These are phyloP conservation scores for Linderina pennispora DNA, from an alignment of 192 early-diverging fungal species.

Conservation along the genomic window DNA sequence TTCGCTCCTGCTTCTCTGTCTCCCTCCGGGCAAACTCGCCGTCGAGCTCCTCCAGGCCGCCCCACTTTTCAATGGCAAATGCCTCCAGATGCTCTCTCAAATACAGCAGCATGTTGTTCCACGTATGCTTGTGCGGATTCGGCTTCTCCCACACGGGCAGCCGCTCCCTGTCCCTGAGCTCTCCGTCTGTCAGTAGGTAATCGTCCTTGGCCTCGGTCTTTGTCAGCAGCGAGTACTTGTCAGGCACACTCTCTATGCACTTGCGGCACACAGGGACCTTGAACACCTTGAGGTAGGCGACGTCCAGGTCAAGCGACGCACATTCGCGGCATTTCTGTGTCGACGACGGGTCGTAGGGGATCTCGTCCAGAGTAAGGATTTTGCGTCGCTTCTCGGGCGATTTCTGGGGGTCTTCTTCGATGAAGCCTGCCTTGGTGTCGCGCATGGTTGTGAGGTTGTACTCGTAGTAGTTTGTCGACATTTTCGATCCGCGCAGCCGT, in stretches of 20 bases:
- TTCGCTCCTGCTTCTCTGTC: slow-evolving; percentile 68
- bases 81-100: slow-evolving; percentile 79
- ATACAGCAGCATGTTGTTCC: slow-evolving; percentile 96
- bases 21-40: slow-evolving; percentile 77
- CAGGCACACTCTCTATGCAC: slow-evolving; percentile 70
- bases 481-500: slow-evolving; percentile 14
- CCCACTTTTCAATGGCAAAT: slow-evolving; percentile 96
- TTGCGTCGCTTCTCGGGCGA: slow-evolving; percentile 23
- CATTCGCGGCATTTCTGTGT: slow-evolving; percentile 81
- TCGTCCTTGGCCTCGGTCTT: slow-evolving; percentile 96
- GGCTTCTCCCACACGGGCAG: slow-evolving; percentile 83
- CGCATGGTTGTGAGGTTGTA: slow-evolving; percentile 84
- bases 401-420: slow-evolving; percentile 50
- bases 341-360: slow-evolving; percentile 35
- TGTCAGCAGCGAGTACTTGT: slow-evolving; percentile 90
- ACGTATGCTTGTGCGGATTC: slow-evolving; percentile 93
- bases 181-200: slow-evolving; percentile 93
- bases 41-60: slow-evolving; percentile 76
- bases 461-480: slow-evolving; percentile 57
- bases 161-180: slow-evolving; percentile 71
- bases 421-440: slow-evolving; percentile 84
- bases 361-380: slow-evolving; percentile 8
- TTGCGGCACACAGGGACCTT: slow-evolving; percentile 63
- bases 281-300: slow-evolving; percentile 65
- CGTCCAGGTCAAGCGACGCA: slow-evolving; percentile 75